Evolutionary conservation across 2,329 filamentous ascomycete genomes (phyloP), one percentile per base, ranked within the genome.

Genomic region (Xylariaceae sp.): DNA sequence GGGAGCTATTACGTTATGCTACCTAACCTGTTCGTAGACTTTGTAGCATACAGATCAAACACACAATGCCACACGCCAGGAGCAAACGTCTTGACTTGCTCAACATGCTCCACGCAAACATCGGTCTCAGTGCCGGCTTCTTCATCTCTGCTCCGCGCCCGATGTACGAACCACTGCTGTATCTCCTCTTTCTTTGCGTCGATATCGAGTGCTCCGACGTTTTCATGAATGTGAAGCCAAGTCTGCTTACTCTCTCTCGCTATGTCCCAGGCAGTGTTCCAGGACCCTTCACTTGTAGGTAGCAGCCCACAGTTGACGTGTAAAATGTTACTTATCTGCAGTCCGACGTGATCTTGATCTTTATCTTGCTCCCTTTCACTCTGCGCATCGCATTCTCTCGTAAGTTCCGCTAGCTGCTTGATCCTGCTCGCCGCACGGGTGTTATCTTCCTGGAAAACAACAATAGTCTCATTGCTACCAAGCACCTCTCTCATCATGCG

Each of bases 371-470:
- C 33, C 24, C 20, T 33, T 15, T 27, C 47, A 41, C 15, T 36
- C 15, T 24, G 18, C 36, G 6, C n/a, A n/a, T n/a, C n/a, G n/a
- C n/a, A n/a, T n/a, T n/a, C 36, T 32, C 13, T 23, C n/a, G 51
- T 36, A 21, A 10, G 71, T 46, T 58, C 53, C 2, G 73, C 69
- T 16, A 80, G 48, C 20, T 70, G 71, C 6, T 60, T 62, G 2
- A 83, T 66, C 48, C 77, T 70, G 32, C 50, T 54, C 6, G 72
- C 71, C 0, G 86, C 85, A 55, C 75, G 73, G 24, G 70, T 69
- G 61, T 92, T 92, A 67, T 87, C 82, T 61, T 91, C 88, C 30
- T 84, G 72, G 60, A 92, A 89, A 1, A 91, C 79, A 0, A 89
- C 67, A 30, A 91, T 86, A 48, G 76, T 76, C 60, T 83, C 79